Evolutionary conservation across 2,329 filamentous ascomycete genomes (phyloP), one percentile per base, ranked within the genome.

Genomic region (Colletotrichum euphorbiae): DNA sequence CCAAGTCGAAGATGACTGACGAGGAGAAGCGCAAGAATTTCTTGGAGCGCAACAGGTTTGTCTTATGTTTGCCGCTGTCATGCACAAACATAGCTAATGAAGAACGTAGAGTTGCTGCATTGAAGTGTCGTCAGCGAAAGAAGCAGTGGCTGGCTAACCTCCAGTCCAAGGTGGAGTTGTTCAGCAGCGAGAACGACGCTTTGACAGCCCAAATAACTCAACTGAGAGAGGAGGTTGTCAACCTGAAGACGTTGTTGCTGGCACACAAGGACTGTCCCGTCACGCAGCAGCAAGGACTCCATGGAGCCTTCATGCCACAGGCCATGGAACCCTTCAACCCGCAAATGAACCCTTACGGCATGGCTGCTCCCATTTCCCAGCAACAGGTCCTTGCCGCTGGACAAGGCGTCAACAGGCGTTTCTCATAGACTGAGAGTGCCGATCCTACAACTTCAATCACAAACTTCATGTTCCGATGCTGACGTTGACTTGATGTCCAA

Each of bases 11-110:
- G 84, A 97, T 98, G 93, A 98, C 94, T 0, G 96, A 98, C 64
- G 96, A 98, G 76, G 96, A 99, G 83, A 99, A 99, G 84, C 88
- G 96, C 46, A 97, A 97, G 82, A 99, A 98, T 78, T 99, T 99
- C 79, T 84, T 99, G 2, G 96, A 99, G 77, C 87, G 96, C 31
- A 99, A 99, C 79, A 90, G 95, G 95, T 97, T 89, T 75, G 89
- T 82, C 54, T 58, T 42, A 58, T 3, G 11, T 11, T 2, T 21
- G 7, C 8, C 12, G 17, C 42, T 17, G 54, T 45, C 4, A 55
- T 31, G 24, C 19, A 3, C 3, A 4, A 7, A 15, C 62, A 21
- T 50, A 67, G 19, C 73, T 79, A 74, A 78, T 67, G 24, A 36
- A 45, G 11, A 12, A 55, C 24, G 21, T 72, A 98, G 96, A 77